Conservation (phyloP, 148 eudicot species). For the Nepenthes gracilis region DNA sequence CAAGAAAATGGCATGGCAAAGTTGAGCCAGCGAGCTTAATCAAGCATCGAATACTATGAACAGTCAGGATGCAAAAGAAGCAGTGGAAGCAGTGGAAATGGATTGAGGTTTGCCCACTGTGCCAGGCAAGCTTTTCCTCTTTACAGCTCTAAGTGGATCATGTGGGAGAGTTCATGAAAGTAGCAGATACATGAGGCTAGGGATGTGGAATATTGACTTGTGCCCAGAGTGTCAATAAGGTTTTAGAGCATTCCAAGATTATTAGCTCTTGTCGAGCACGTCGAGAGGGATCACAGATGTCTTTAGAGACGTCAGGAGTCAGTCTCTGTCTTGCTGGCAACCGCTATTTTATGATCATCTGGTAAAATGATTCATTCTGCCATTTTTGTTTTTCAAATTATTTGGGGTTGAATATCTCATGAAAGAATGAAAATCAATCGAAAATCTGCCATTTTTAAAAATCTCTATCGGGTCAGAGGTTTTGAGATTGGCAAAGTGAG, state of each 20-base stretch:
- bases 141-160: conserved; percentile 66
- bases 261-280: conserved; percentile 74
- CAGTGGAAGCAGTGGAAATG: conserved; percentile 10
- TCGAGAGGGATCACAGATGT: conserved; percentile 63
- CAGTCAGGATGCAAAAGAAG: too few species aligned
- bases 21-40: conserved; percentile 48
- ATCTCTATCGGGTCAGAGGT: too few species aligned
- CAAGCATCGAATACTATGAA: conserved; percentile 23
- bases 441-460: too few species aligned
- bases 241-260: conserved; percentile 76
- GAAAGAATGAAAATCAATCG: too few species aligned
- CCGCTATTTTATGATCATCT: too few species aligned
- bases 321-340: too few species aligned
- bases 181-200: conserved; percentile 27
- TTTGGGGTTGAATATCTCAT: too few species aligned
- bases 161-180: conserved; percentile 68
- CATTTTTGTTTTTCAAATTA: too few species aligned
- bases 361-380: too few species aligned
- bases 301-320: background rate
- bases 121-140: conserved; percentile 46
- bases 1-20: conserved; percentile 45
- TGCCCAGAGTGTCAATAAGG: conserved; percentile 88
- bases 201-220: conserved; percentile 56
- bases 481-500: too few species aligned
- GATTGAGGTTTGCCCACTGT: conserved; percentile 67